Conservation (phyloP, 306 rosid genomes). For the Prunus mume region DNA sequence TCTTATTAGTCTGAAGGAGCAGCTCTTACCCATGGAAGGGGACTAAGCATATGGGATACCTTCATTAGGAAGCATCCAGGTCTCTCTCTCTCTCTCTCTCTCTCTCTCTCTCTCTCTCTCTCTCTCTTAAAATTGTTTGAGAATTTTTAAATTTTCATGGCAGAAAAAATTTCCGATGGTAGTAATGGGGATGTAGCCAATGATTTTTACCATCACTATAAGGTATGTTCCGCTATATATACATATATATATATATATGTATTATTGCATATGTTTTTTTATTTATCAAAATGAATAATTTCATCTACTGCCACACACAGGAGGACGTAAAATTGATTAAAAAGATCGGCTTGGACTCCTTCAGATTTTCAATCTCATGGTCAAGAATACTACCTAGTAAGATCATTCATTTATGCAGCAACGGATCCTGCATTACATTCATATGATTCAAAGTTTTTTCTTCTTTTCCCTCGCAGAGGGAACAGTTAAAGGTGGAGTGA, state of each 20-base stretch:
- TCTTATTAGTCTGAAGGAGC: slow-evolving; percentile 35
- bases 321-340: slow-evolving; percentile 36
- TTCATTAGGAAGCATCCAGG: slow-evolving; percentile 24
- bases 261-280: no score
- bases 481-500: slow-evolving; percentile 37
- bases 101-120: background rate
- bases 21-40: slow-evolving; percentile 27
- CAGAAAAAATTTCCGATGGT: slow-evolving; percentile 33
- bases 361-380: slow-evolving; percentile 42
- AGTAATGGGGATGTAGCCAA: slow-evolving; percentile 34
- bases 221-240: slow-evolving; percentile 7
- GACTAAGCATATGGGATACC: slow-evolving; percentile 26
- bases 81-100: slow-evolving; percentile 5
- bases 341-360: slow-evolving; percentile 36
- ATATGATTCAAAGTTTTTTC: no score
- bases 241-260: background rate
- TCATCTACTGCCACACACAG: background rate
- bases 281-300: no score
- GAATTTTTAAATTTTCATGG: background rate
- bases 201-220: slow-evolving; percentile 41
- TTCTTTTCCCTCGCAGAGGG: slow-evolving; percentile 23
- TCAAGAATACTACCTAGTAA: slow-evolving; percentile 36
- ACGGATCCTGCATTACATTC: no score
- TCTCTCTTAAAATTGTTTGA: no score
- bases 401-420: background rate